Evolutionary conservation across 1,284 basidiomycete species (phyloP), one percentile per base, ranked within the genome.

Genomic region (Fomitopsis betulina): DNA sequence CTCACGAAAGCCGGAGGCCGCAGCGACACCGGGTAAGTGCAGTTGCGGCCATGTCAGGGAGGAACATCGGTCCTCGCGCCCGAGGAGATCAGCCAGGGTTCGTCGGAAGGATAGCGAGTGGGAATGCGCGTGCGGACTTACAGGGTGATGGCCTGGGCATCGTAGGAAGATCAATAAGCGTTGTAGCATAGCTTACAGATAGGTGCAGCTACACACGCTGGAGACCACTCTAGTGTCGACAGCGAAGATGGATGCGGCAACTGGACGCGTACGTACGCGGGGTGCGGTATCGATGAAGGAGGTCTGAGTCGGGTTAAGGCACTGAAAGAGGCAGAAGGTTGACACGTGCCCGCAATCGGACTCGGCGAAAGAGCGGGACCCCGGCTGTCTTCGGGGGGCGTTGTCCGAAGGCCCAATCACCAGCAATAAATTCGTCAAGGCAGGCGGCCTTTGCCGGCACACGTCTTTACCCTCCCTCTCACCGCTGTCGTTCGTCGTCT

Each of bases 401-500:
- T 57, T 53, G 59, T 55, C 59, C 59, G 59, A 60, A 50, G 38
- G 55, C 32, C 58, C 59, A 60, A 60, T 60, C 59, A 60, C 27
- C 37, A 15, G 3, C 45, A 25, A 60, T 60, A 60, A 60, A 60
- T 60, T 60, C 59, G 59, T 60, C 55, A 57, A 21, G 45, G 43
- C 5, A 25, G 2, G 38, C 59, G 59, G 59, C 40, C 30, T 54
- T 60, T 60, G 59, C 59, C 59, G 59, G 32, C 56, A 56, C 23
- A 59, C 58, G 56, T 53, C 59, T 60, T 60, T 25, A 43, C 43
- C 35, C 43, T 32, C 45, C 35, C 42, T 55, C 43, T 37, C 38
- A 21, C 50, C 56, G 53, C 68, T 68, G 68, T 69, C 67, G 69
- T 68, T 66, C 64, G 61, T 68, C 64, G 63, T 59, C 67, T 60